These are phyloP conservation scores for Ceratonia siliqua DNA, from an alignment of 306 rosid genomes.

Conservation along the genomic window DNA sequence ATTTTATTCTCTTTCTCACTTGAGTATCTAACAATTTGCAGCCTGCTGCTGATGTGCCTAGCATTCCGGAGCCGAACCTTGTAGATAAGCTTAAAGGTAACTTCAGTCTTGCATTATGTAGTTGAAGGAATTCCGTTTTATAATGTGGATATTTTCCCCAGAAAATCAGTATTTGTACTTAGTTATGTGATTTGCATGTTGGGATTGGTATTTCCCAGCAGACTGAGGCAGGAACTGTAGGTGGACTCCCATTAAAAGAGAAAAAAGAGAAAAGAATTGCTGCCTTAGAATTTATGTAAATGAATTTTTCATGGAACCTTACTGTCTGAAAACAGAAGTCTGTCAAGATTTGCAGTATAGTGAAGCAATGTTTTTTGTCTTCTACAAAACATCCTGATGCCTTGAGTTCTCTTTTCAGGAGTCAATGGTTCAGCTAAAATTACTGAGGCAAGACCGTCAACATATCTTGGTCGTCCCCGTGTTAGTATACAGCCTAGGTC, in stretches of 20 bases:
- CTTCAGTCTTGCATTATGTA: slow-evolving; percentile 1
- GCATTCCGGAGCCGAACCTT: slow-evolving; percentile 34
- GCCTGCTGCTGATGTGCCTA: slow-evolving; percentile 47
- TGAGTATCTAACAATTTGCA: slow-evolving; percentile 35
- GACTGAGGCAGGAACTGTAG: not conserved
- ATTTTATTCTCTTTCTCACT: slow-evolving; percentile 35
- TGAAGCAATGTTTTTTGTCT: slow-evolving; percentile 12
- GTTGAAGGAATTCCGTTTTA: slow-evolving; percentile 10
- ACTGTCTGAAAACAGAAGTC: not conserved
- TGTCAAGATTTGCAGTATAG: slow-evolving; percentile 4
- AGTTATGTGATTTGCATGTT: slow-evolving; percentile 27
- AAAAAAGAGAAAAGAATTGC: not conserved
- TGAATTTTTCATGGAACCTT: not conserved
- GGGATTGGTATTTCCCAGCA: slow-evolving; percentile 13
- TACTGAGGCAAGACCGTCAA: slow-evolving; percentile 36
- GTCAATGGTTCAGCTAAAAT: slow-evolving; percentile 39
- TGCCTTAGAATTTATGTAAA: not conserved
- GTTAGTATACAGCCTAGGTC: slow-evolving; percentile 45
- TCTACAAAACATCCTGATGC: slow-evolving; percentile 13
- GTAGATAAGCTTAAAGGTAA: slow-evolving; percentile 45
- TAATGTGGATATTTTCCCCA: not conserved
- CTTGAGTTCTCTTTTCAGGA: slow-evolving; percentile 44
- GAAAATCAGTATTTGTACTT: not conserved
- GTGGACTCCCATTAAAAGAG: not conserved
- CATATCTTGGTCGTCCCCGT: slow-evolving; percentile 38